These are phyloP conservation scores for Entoloma clypeatum DNA, from an alignment of 1,284 basidiomycete genomes.

Conservation along the genomic window DNA sequence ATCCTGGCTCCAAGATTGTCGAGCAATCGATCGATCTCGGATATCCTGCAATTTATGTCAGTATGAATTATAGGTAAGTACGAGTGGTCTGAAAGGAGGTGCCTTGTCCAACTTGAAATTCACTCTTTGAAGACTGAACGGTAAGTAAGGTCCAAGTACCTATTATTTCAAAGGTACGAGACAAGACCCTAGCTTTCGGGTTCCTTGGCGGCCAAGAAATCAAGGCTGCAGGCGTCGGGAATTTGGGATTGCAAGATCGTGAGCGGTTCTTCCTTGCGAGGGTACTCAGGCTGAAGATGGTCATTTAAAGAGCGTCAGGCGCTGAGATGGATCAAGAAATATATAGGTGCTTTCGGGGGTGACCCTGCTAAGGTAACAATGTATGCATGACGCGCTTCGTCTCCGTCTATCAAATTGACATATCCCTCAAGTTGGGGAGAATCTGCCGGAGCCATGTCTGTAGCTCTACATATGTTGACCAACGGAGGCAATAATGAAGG, in stretches of 20 bases:
- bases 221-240: conserved; percentile 43
- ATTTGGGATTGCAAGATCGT: conserved; percentile 52
- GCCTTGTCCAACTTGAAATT: too few relatives aligned
- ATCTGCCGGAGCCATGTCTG: conserved; percentile 53
- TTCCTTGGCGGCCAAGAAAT: conserved; percentile 46
- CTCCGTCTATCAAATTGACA: not conserved
- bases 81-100: too few relatives aligned
- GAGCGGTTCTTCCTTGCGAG: conserved; percentile 21
- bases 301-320: conserved; percentile 44
- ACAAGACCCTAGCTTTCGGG: conserved; percentile 29
- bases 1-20: conserved; percentile 44
- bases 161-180: too few relatives aligned
- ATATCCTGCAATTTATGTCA: conserved; percentile 47
- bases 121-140: conserved; percentile 60
- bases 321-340: conserved; percentile 63
- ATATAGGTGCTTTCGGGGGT: conserved; percentile 62
- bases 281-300: not conserved
- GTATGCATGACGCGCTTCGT: conserved; percentile 30
- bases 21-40: conserved; percentile 41
- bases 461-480: conserved; percentile 47
- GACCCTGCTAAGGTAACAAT: conserved; percentile 55
- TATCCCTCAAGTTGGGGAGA: conserved; percentile 26
- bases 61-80: conserved; percentile 46
- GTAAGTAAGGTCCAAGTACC: conserved; percentile 37
- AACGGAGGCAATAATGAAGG: conserved; percentile 47